Conservation (phyloP, 306 rosid genomes). For the Abrus precatorius region DNA sequence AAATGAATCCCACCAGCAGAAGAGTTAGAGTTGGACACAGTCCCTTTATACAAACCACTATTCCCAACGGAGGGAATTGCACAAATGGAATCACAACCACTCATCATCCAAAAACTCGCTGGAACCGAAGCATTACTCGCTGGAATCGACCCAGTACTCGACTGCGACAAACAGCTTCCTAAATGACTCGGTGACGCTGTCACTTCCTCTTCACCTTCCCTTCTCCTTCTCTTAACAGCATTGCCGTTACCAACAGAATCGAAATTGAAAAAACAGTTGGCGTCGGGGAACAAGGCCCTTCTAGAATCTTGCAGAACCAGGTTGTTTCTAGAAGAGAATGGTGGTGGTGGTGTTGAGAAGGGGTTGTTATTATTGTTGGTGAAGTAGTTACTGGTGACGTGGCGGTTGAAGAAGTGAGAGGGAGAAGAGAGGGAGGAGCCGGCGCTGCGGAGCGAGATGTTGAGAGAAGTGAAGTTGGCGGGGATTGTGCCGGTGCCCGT, state of each 20-base stretch:
- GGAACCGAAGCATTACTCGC: slow-evolving; percentile 76
- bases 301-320: slow-evolving; percentile 53
- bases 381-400: neutral
- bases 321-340: slow-evolving; percentile 60
- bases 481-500: slow-evolving; percentile 94
- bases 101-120: slow-evolving; percentile 90
- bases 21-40: slow-evolving; percentile 7
- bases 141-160: slow-evolving; percentile 65
- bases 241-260: neutral
- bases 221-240: neutral
- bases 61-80: slow-evolving; percentile 47
- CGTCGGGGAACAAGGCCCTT: slow-evolving; percentile 48
- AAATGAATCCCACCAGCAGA: slow-evolving; percentile 56
- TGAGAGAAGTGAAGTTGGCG: slow-evolving; percentile 64
- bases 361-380: neutral
- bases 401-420: slow-evolving; percentile 71
- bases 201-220: slow-evolving; percentile 54
- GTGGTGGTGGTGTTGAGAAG: slow-evolving; percentile 10
- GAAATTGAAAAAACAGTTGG: slow-evolving; percentile 57
- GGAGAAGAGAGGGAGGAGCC: slow-evolving; percentile 85
- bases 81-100: slow-evolving; percentile 64
- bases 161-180: slow-evolving; percentile 72
- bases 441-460: slow-evolving; percentile 74
- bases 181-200: slow-evolving; percentile 65
- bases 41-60: slow-evolving; percentile 55